A percentile compares a stretch with the other conserved stretches of the same genome.
Conservation (phyloP, 2,329 filamentous ascomycete genomes). For the Colletotrichum higginsianum region DNA sequence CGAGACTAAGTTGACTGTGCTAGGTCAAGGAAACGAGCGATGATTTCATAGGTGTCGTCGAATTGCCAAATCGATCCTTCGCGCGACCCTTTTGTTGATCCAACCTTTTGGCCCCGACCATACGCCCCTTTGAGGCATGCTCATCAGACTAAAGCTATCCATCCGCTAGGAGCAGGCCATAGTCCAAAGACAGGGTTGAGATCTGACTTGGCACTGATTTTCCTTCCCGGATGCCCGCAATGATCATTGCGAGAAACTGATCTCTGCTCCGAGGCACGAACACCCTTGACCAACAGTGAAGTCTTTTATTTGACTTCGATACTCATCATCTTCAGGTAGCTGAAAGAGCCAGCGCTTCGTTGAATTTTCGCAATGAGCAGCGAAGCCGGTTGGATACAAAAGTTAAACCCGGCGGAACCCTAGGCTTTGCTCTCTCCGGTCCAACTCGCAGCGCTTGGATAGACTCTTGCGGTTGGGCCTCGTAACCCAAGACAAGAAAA, state of each 20-base stretch:
- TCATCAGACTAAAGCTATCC: conserved; percentile 8
- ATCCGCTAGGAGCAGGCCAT: background rate
- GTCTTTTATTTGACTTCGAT: background rate
- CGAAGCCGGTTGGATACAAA: background rate
- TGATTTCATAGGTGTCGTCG: conserved; percentile 37
- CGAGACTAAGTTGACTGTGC: conserved; percentile 13
- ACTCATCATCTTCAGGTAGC: background rate
- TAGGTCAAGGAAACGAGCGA: conserved; percentile 20
- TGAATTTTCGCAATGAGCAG: background rate
- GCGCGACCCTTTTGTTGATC: conserved; percentile 10
- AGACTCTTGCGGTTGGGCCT: no score
- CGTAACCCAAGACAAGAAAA: background rate
- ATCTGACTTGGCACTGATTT: background rate
- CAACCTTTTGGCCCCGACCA: background rate
- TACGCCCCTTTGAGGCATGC: background rate
- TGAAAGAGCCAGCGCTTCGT: background rate
- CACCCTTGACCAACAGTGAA: background rate
- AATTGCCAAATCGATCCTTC: conserved; percentile 5
- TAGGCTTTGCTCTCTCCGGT: background rate
- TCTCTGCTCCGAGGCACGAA: background rate
- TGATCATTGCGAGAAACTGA: background rate
- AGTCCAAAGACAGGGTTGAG: background rate
- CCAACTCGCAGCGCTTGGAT: background rate
- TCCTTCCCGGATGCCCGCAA: background rate
- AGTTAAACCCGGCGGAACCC: background rate